Percentiles rank a stretch among this genome's conserved stretches.
phyloP scores from a whole-genome alignment of 441 rosid genomes.

The Erodium chrysanthum region DNA sequence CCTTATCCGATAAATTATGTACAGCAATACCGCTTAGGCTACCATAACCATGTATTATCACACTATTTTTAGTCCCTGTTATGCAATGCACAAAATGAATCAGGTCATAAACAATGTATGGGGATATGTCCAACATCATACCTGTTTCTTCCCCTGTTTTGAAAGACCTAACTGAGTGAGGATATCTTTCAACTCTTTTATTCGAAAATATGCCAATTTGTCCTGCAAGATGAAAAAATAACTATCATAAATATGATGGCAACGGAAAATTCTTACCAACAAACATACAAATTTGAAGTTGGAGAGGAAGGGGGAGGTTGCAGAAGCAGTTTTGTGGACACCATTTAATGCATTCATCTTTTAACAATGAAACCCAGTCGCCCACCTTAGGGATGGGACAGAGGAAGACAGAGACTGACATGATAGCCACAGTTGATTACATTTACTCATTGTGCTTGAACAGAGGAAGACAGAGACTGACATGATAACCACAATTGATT shows the following conservation, averaged over 20 bases:
- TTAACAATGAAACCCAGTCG: background rate
- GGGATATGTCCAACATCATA: slow-evolving; percentile 19
- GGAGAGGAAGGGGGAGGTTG: background rate
- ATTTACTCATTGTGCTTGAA: no score
- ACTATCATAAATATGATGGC: background rate
- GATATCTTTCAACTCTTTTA: slow-evolving; percentile 94
- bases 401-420: no score
- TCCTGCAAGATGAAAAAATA: slow-evolving; percentile 39
- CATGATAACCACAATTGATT: background rate
- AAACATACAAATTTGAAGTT: background rate
- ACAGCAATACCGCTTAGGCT: no score
- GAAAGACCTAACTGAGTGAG: slow-evolving; percentile 74
- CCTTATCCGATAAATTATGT: no score
- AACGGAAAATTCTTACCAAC: background rate
- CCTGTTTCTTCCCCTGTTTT: slow-evolving; percentile 98
- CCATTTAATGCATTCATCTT: background rate
- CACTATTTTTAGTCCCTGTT: background rate
- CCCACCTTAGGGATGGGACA: no score
- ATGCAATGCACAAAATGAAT: background rate
- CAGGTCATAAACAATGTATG: slow-evolving; percentile 3
- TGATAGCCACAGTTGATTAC: no score
- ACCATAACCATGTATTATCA: background rate
- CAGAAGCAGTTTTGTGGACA: background rate
- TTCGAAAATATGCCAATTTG: slow-evolving; percentile 68
- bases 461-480: no score